These are phyloP conservation scores for Saccharum officinarum DNA, from an alignment of 176 grass and related monocot genomes.

Conservation along the genomic window DNA sequence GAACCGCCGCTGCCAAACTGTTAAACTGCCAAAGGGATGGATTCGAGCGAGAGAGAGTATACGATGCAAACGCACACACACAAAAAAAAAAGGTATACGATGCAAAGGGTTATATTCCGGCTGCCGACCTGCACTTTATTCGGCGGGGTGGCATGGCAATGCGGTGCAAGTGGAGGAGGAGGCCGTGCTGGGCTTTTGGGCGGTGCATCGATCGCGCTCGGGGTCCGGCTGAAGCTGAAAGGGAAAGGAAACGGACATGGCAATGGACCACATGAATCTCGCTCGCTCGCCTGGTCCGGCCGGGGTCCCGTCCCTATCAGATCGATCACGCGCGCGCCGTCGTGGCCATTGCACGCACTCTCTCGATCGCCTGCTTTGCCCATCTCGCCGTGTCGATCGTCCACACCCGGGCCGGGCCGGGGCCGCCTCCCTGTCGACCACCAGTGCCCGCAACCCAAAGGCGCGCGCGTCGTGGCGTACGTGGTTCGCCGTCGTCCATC, in stretches of 20 bases:
- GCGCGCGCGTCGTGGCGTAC: neutral
- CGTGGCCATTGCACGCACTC: neutral
- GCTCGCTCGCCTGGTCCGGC: too few species aligned
- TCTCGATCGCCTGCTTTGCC: too few species aligned
- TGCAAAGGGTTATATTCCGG: neutral
- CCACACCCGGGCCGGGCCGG: too few species aligned
- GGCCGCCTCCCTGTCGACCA: neutral
- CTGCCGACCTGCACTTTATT: neutral
- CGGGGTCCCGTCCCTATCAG: conserved; percentile 23
- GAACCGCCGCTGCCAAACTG: neutral
- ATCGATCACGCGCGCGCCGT: conserved; percentile 4
- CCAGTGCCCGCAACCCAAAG: conserved; percentile 21
- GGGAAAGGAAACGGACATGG: conserved; percentile 80
- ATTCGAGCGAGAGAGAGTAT: neutral
- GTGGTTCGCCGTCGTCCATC: conserved; percentile 3
- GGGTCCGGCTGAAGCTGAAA: conserved; percentile 25
- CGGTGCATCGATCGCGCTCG: neutral
- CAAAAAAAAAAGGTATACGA: too few species aligned
- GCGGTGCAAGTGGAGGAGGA: neutral
- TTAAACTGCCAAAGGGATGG: neutral
- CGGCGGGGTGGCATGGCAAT: neutral
- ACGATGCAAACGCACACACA: too few species aligned
- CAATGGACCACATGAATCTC: too few species aligned
- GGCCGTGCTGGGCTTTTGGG: too few species aligned
- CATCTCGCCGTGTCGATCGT: neutral